Evolutionary conservation across 257 asterid genomes (phyloP).

Genomic region (Petrea volubilis): DNA sequence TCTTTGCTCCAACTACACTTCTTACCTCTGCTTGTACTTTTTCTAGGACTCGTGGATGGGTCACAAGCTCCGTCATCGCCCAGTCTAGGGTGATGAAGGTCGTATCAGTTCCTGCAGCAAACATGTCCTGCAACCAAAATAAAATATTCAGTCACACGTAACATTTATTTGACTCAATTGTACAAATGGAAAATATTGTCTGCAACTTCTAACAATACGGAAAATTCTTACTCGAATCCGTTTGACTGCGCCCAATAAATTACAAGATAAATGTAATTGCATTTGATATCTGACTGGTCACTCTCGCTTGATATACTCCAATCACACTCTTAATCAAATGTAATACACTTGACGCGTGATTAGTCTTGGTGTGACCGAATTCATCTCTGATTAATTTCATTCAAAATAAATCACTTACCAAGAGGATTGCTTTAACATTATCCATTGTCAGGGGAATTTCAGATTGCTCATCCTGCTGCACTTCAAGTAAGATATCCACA

Average conservation of each 20-base stretch:
- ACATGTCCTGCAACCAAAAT: constrained; percentile 51
- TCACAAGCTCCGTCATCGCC: constrained; percentile 62
- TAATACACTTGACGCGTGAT: too few relatives aligned
- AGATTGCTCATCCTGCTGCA: constrained; percentile 26
- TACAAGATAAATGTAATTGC: too few relatives aligned
- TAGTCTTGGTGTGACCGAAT: too few relatives aligned
- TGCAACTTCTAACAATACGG: too few relatives aligned
- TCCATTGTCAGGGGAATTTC: constrained; percentile 57
- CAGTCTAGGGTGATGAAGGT: constrained; percentile 56
- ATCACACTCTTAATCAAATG: too few relatives aligned
- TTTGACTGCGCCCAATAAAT: too few relatives aligned
- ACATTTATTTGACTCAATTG: too few relatives aligned
- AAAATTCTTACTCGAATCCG: too few relatives aligned
- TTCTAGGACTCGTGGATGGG: constrained; percentile 39
- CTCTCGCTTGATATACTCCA: too few relatives aligned
- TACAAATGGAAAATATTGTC: too few relatives aligned
- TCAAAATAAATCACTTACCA: constrained; percentile 31
- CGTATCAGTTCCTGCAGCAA: constrained; percentile 75
- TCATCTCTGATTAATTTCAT: too few relatives aligned
- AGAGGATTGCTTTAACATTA: constrained; percentile 60
- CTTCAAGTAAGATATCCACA: constrained; percentile 56
- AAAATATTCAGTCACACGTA: neutral
- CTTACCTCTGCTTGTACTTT: constrained; percentile 53
- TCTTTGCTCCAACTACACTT: constrained; percentile 35
- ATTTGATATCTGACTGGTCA: too few relatives aligned